Evolutionary conservation across 495 filamentous ascomycete genomes (phyloP).

Genomic region (Neurospora sp.): DNA sequence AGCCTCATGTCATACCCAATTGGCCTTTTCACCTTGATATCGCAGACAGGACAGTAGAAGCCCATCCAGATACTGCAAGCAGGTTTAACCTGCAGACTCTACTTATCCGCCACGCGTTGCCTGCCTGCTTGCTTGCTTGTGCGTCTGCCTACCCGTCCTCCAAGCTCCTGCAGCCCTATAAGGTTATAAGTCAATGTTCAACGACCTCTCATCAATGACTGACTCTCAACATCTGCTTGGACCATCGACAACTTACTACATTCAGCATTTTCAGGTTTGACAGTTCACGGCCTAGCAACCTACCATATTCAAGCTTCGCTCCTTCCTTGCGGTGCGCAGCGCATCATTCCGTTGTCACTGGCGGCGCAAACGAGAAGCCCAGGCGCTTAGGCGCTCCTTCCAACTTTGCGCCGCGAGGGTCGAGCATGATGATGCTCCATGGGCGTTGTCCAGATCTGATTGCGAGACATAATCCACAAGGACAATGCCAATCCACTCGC

Average conservation of each 20-base stretch:
- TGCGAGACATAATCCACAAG: not conserved
- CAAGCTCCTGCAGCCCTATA: not conserved
- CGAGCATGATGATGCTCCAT: not conserved
- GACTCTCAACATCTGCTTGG: not conserved
- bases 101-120: not conserved
- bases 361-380: not conserved
- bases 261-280: not conserved
- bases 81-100: not conserved
- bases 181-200: not conserved
- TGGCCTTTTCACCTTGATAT: not conserved
- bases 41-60: not conserved
- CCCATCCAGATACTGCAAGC: not conserved
- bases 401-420: not conserved
- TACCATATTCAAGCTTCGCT: not conserved
- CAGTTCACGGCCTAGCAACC: not conserved
- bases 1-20: not conserved
- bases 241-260: not conserved
- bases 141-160: not conserved
- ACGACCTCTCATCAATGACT: not conserved
- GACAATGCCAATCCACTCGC: not conserved
- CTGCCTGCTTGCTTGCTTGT: not conserved
- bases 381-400: not conserved
- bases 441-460: not conserved
- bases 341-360: not conserved
- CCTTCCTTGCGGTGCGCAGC: not conserved